Evolutionary conservation across 2,329 filamentous ascomycete genomes (phyloP).

Genomic region (Rhexocercosporidium sp.): DNA sequence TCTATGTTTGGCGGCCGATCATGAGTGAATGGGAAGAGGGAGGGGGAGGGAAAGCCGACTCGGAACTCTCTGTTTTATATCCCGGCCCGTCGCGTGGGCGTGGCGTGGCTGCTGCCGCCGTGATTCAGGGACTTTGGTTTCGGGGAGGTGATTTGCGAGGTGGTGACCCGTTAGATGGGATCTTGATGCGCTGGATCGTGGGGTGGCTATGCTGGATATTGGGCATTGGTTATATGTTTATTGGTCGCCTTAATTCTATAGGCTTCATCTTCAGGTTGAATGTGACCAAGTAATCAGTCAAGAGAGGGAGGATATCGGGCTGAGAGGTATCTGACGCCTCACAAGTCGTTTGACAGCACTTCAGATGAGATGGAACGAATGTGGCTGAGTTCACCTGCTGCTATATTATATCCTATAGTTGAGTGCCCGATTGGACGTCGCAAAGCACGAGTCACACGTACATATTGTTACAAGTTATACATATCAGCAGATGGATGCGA

Average conservation of each 20-base stretch:
- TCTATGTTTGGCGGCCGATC: no score
- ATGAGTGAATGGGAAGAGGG: no score
- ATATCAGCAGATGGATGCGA: constrained; percentile 28
- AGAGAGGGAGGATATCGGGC: no score
- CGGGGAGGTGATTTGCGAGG: background rate
- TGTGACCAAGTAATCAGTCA: no score
- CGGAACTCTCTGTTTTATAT: background rate
- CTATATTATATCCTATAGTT: background rate
- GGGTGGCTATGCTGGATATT: background rate
- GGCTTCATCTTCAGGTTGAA: no score
- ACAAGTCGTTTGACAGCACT: constrained; percentile 14
- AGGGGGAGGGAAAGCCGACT: background rate
- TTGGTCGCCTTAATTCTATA: background rate
- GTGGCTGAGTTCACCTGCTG: background rate
- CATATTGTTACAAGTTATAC: no score
- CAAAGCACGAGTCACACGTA: constrained; percentile 32
- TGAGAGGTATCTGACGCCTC: constrained; percentile 17
- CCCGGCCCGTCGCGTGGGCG: constrained; percentile 8
- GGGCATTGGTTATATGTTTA: background rate
- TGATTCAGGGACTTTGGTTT: background rate
- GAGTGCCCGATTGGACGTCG: constrained; percentile 21
- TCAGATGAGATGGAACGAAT: constrained; percentile 17
- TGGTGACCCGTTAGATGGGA: background rate
- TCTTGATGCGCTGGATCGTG: background rate
- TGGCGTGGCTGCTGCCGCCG: background rate